Evolutionary conservation across 495 filamentous ascomycete genomes (phyloP).

Genomic region (Annulohypoxylon moriforme): DNA sequence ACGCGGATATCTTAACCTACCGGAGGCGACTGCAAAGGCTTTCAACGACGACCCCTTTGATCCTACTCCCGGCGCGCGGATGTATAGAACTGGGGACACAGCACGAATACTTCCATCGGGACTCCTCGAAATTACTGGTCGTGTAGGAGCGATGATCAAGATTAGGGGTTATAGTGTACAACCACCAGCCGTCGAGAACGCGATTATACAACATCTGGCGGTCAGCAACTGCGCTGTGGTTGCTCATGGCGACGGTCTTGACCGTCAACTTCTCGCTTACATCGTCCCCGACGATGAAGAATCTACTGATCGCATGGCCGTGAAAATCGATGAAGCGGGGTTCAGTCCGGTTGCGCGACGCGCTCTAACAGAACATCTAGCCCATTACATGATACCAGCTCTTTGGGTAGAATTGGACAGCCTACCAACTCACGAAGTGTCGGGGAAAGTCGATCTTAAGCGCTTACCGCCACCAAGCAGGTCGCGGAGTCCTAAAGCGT

Average conservation of each 20-base stretch:
- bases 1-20: constrained; percentile 76
- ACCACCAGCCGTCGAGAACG: constrained; percentile 72
- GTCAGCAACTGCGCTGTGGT: constrained; percentile 69
- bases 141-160: constrained; percentile 76
- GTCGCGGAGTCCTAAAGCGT: constrained; percentile 48
- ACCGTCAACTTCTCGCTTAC: constrained; percentile 74
- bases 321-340: constrained; percentile 69
- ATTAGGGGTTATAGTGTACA: constrained; percentile 74
- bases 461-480: constrained; percentile 64
- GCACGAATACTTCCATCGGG: constrained; percentile 72
- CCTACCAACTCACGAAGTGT: constrained; percentile 73
- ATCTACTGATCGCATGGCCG: constrained; percentile 60
- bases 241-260: constrained; percentile 72
- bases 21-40: constrained; percentile 71
- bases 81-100: constrained; percentile 79
- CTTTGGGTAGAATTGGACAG: constrained; percentile 71
- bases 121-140: constrained; percentile 75
- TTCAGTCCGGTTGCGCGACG: constrained; percentile 68
- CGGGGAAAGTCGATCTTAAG: constrained; percentile 75
- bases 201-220: constrained; percentile 68
- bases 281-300: constrained; percentile 68
- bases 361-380: constrained; percentile 65
- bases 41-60: constrained; percentile 66
- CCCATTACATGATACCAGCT: constrained; percentile 77
- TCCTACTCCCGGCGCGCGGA: constrained; percentile 54